Base-by-base conservation (phyloP, 1,284 basidiomycete genomes). In the Cutaneotrichosporon daszewskae region DNA sequence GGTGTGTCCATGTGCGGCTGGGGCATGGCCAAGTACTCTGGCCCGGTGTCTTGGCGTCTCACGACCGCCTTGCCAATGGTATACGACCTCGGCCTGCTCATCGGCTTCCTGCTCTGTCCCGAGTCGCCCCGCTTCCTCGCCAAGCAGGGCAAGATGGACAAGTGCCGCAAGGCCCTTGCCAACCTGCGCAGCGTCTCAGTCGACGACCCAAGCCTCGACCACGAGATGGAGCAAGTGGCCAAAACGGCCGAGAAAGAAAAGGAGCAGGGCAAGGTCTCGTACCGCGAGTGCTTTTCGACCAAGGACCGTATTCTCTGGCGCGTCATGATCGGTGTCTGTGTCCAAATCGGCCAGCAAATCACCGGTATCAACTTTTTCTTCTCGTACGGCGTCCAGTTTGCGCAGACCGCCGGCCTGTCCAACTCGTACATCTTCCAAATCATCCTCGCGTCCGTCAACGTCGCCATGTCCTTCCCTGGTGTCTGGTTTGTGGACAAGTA, bases 61-160 rank as follows among this genome's bases (percentile, higher is more conserved):
- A 22, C 23, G 1, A 16, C 34, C 10, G 58, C 63, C n/a, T 53
- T 70, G 45, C 55, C 63, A 5, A 59, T 69, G 49, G 64, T 52
- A 14, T 47, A 65, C 40, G 61, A 68, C 53, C 50, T 70, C 40
- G 46, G 66, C 14, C 63, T 73, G 36, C 55, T 71, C 26, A 22
- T 70, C 53, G 73, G 71, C 3, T 73, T 72, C 50, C 34, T 64
- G 47, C 50, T 73, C 36, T 66, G 62, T 16, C 72, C 71, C 33
- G 73, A 75, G 52, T 71, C 69, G 4, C 73, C 73, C 7, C 55
- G 68, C 7, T 74, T 68, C 67, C 64, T 69, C 22, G 68, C 71
- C 37, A 64, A 63, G 53, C 57, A 65, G 43, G 69, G 65, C 25
- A 58, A 61, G 40, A 61, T 64, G 59, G 68, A 71, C 23, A 51